Evolutionary conservation across 2,329 filamentous ascomycete species (phyloP), one percentile per base, ranked within the genome.

Genomic region (Fusarium nematophilum): DNA sequence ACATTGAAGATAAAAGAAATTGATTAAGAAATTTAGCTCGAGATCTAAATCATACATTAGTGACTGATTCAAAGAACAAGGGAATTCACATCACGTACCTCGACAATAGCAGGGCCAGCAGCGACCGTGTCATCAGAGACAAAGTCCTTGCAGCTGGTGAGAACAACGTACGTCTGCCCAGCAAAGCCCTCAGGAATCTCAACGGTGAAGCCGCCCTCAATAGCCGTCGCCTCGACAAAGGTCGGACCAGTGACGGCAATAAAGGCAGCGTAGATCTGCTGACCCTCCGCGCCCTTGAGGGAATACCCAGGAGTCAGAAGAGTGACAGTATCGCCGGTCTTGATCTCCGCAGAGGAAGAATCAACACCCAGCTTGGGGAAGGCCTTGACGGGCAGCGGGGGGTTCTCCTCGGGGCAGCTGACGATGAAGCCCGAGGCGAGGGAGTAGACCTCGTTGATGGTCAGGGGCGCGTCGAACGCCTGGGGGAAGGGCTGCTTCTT

Each of bases 371-470:
- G 75, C 10, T 69, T 58, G 5, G 86, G 84, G 75, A 89, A 88
- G 0, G 85, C 82, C 74, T 81, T 86, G 69, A 90, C 81, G 2
- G 86, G 85, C 2, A 90, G 77, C 2, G 75, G 62, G 0, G 79
- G 74, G 70, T 88, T 88, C 63, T 73, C 76, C 6, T 75, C 59
- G 2, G 87, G 85, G 72, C 86, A 90, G 72, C 34, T 25, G 5
- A 72, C 78, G 71, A 90, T 87, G 74, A 90, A 90, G 49, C 78
- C 76, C 0, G 85, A 79, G 1, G 87, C 87, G n/a, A 90, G 80
- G 3, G 86, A 86, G 78, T 81, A 88, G 40, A 90, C 86, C 65
- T 82, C 75, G 71, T 87, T 81, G 68, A 83, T 79, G 61, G 75
- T 73, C 30, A 90, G 78, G 0, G 86, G 84, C 18, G 81, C 79